Conservation (phyloP, 2,329 filamentous ascomycete genomes). For the Penicillium sp. region DNA sequence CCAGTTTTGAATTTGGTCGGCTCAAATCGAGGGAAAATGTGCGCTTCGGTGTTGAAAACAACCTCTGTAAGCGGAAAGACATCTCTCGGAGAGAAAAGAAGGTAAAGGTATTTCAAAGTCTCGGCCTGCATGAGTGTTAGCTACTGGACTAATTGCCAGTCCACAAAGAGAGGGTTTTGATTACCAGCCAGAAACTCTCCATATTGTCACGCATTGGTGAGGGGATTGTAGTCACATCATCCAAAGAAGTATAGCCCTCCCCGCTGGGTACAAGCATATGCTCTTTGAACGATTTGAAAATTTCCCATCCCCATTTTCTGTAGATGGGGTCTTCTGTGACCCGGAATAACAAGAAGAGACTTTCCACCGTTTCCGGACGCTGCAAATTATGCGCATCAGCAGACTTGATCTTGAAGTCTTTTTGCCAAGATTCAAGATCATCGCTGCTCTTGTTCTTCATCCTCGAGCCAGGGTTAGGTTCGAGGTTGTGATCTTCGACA, state of each 20-base stretch:
- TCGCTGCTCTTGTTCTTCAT: conserved; percentile 13
- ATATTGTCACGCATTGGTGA: conserved; percentile 76
- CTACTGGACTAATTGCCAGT: no score
- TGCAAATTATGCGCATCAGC: conserved; percentile 85
- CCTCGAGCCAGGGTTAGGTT: conserved; percentile 23
- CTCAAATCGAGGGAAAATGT: conserved; percentile 39
- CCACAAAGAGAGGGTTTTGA: background rate
- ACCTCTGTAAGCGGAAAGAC: conserved; percentile 77
- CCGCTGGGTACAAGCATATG: conserved; percentile 69
- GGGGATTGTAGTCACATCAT: conserved; percentile 68
- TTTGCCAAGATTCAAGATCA: conserved; percentile 56
- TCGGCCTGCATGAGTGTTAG: conserved; percentile 52
- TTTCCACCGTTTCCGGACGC: conserved; percentile 88
- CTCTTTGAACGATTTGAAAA: conserved; percentile 85
- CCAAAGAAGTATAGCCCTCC: conserved; percentile 71
- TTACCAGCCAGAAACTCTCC: conserved; percentile 92
- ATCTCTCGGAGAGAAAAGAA: conserved; percentile 79
- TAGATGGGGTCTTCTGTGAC: conserved; percentile 85
- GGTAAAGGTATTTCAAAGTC: conserved; percentile 92
- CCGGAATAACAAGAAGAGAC: conserved; percentile 92
- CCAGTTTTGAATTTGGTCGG: conserved; percentile 2
- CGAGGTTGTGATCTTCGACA: conserved; percentile 58
- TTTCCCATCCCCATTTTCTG: conserved; percentile 93
- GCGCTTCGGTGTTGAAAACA: conserved; percentile 91
- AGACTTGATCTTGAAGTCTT: conserved; percentile 74